phyloP scores from a whole-genome alignment of 2,329 filamentous ascomycete species.

The Hypoxylon sp. region DNA sequence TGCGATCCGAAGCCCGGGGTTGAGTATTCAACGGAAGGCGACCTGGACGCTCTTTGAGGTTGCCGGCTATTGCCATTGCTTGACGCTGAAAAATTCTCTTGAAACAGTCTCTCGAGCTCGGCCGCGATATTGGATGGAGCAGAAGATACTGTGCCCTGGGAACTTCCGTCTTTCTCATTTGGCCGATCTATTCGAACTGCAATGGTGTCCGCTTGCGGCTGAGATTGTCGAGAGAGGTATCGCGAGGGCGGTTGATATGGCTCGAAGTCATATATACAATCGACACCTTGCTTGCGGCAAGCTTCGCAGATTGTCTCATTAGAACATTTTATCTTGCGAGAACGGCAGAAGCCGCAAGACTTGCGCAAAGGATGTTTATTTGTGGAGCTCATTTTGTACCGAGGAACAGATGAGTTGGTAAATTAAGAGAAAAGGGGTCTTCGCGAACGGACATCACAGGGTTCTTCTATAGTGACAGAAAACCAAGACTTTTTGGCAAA shows the following conservation, averaged over 20 bases:
- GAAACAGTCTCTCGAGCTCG: constrained; percentile 10
- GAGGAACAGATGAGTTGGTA: constrained; percentile 1
- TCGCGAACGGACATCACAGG: neutral
- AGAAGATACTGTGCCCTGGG: neutral
- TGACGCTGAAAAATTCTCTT: neutral
- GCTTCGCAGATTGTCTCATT: constrained; percentile 26
- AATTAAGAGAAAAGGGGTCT: neutral
- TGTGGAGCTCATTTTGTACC: constrained; percentile 16
- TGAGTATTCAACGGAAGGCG: neutral
- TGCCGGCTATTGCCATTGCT: neutral
- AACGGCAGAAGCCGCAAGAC: constrained; percentile 26
- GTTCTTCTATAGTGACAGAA: constrained; percentile 17
- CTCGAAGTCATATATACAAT: constrained; percentile 24
- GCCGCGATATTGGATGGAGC: constrained; percentile 3
- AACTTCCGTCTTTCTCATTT: constrained; percentile 5
- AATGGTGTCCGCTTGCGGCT: constrained; percentile 8
- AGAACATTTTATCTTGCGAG: constrained; percentile 25
- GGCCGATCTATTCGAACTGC: constrained; percentile 5
- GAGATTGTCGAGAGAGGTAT: constrained; percentile 10
- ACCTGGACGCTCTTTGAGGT: neutral
- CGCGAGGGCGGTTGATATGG: constrained; percentile 21
- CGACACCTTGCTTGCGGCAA: constrained; percentile 24
- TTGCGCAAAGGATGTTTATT: constrained; percentile 21
- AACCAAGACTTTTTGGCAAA: constrained; percentile 5
- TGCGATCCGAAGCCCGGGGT: constrained; percentile 1